These are phyloP conservation scores for Sordaria brevicollis DNA, from an alignment of 495 filamentous ascomycete genomes.

Conservation along the genomic window DNA sequence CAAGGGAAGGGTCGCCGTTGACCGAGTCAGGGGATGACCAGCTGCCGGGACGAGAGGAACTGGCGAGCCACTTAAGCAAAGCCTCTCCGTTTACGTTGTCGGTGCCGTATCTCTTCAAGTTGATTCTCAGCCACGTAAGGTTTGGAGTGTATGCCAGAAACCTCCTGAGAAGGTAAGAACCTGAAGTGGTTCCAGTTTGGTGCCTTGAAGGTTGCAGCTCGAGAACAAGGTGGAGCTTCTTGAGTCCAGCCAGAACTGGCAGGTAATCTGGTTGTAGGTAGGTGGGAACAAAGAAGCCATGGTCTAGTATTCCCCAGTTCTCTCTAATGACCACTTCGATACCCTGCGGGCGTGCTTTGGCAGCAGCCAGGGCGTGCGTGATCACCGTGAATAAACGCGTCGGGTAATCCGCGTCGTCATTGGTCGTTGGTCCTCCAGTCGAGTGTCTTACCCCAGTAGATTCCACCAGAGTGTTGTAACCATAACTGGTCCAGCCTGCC, in stretches of 20 bases:
- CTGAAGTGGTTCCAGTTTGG: too few species aligned
- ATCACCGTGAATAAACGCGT: conserved; percentile 18
- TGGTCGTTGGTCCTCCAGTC: not conserved
- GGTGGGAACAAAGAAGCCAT: conserved; percentile 25
- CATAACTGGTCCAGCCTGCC: conserved; percentile 26
- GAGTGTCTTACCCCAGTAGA: conserved; percentile 1
- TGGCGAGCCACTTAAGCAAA: not conserved
- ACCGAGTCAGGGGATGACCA: not conserved
- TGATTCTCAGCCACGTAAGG: conserved; percentile 29
- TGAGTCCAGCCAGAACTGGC: conserved; percentile 23
- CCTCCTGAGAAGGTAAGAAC: conserved; percentile 6
- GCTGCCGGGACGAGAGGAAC: not conserved
- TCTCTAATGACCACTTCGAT: conserved; percentile 31
- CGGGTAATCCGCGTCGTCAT: conserved; percentile 1
- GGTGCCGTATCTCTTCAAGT: conserved; percentile 6
- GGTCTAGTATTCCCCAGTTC: conserved; percentile 10
- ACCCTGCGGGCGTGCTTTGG: conserved; percentile 16
- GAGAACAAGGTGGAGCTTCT: conserved; percentile 24
- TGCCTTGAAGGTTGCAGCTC: conserved; percentile 5
- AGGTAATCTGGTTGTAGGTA: conserved; percentile 13
- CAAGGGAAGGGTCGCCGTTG: not conserved
- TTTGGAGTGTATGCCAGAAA: conserved; percentile 20
- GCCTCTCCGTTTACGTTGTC: not conserved
- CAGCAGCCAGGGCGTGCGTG: conserved; percentile 24
- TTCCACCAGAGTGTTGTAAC: conserved; percentile 12